Percentiles rank a stretch among this genome's conserved stretches.
These are phyloP conservation scores for Chlorella sp. DNA, from an alignment of 139 green algal genomes.

Conservation along the genomic window DNA sequence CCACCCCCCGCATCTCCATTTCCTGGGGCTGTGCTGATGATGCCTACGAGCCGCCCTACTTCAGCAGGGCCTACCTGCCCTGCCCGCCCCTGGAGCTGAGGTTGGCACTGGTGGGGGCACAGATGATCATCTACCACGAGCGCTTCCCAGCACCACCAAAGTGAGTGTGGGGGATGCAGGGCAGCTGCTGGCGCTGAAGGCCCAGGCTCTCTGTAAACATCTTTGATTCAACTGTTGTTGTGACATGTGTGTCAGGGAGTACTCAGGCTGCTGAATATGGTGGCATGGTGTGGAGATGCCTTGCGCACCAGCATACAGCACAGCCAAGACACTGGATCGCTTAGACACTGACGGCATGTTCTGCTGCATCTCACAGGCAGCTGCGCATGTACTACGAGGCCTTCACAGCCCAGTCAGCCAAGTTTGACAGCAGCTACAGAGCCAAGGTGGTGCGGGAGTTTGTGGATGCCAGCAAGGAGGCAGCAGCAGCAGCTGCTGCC, in stretches of 20 bases:
- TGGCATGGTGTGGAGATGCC: neutral
- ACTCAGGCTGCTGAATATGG: neutral
- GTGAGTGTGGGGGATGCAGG: too few relatives aligned
- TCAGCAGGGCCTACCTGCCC: constrained; percentile 33
- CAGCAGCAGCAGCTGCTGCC: constrained; percentile 1
- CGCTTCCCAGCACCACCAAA: too few relatives aligned
- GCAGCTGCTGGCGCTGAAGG: too few relatives aligned
- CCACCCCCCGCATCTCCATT: constrained; percentile 39
- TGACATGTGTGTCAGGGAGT: neutral
- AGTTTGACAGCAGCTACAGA: neutral
- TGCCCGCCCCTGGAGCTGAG: constrained; percentile 35
- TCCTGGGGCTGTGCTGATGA: constrained; percentile 41
- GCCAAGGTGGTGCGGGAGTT: neutral
- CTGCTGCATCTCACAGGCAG: neutral
- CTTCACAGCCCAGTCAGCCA: neutral
- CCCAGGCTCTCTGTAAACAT: too few relatives aligned
- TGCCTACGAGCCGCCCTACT: constrained; percentile 49
- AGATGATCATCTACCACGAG: constrained; percentile 68
- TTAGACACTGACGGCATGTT: neutral
- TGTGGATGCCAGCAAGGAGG: neutral
- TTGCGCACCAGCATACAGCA: neutral
- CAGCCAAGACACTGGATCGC: neutral
- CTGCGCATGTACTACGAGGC: too few relatives aligned
- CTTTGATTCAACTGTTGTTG: too few relatives aligned
- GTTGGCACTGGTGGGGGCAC: constrained; percentile 28